Evolutionary conservation across 768 basidiomycete genomes (phyloP), one percentile per base, ranked within the genome.

Genomic region (Strobilomyces dryophilus): DNA sequence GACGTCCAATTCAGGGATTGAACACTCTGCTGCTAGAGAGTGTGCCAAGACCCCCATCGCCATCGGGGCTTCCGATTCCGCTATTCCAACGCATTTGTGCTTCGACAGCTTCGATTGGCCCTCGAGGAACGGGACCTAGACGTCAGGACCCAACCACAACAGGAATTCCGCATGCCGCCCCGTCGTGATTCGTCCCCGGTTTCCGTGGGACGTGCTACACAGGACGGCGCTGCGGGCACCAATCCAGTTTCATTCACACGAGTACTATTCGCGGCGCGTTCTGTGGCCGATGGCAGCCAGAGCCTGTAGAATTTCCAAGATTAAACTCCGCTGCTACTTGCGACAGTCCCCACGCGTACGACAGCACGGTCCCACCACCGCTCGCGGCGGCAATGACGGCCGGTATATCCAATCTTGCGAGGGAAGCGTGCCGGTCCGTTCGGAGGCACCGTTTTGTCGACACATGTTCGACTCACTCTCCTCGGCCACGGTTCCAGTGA

Each of bases 51-150:
- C 56, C 46, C 7, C 64, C 62, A 59, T 57, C 26, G 49, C 57
- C 59, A 65, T 65, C 64, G 64, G 64, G 57, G 8, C 55, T 67
- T 65, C 62, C 65, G 65, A 56, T 55, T 60, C 64, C 65, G 64
- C 47, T 65, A 29, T 60, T 46, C 57, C 48, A 62, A 49, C 34
- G 50, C 54, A 40, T 27, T 48, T 40, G 15, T 39, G 41, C 57
- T 60, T 63, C 51, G 31, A 27, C 12, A n/a, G 20, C 64, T 65
- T 64, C 61, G 47, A 64, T 55, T 51, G 55, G 44, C 58, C 61
- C 49, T 62, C 53, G 56, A 64, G 37, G 48, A 51, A 39, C 29
- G 49, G 34, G 45, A 53, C 39, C 61, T 42, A 47, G 47, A 53
- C 49, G 42, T 50, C 55, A 29, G 50, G 29, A 6, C 29, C 37